Conservation (phyloP, 75 land plant species). For the Ceratopteris richardii region DNA sequence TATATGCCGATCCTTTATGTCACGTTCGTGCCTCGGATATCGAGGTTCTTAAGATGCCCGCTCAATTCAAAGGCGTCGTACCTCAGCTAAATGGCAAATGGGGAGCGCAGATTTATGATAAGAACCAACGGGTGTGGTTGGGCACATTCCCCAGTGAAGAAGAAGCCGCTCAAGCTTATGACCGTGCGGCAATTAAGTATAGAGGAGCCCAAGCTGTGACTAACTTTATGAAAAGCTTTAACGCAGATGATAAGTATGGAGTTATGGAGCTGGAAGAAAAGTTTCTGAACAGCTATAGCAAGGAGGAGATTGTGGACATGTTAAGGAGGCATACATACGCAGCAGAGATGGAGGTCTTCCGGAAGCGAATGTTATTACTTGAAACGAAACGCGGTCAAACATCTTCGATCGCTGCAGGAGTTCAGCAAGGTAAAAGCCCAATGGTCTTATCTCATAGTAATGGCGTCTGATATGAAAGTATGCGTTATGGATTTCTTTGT, state of each 20-base stretch:
- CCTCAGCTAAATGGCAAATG: conserved; percentile 90
- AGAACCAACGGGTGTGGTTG: conserved; percentile 79
- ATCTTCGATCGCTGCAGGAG: too few species aligned
- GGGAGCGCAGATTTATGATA: conserved; percentile 94
- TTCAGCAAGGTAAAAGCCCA: too few species aligned
- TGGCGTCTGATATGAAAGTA: too few species aligned
- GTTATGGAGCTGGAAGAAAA: too few species aligned
- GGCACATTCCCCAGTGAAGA: conserved; percentile 80
- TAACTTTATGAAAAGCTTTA: conserved; percentile 45
- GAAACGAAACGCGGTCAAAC: too few species aligned
- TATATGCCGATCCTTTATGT: too few species aligned
- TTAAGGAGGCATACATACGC: conserved; percentile 63
- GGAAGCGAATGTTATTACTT: too few species aligned
- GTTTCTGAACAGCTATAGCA: conserved; percentile 53
- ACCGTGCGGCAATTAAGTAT: conserved; percentile 63
- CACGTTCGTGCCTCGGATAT: too few species aligned
- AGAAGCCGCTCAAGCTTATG: conserved; percentile 72
- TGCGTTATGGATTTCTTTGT: neutral
- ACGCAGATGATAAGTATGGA: conserved; percentile 17
- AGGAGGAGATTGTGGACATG: conserved; percentile 82
- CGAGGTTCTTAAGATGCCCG: too few species aligned
- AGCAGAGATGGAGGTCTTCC: conserved; percentile 63
- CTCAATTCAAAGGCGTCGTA: conserved; percentile 79
- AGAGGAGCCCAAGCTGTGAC: conserved; percentile 79
- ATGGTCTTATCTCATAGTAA: too few species aligned